Evolutionary conservation across 495 filamentous ascomycete species (phyloP).

Genomic region (Talaromyces proteolyticus): DNA sequence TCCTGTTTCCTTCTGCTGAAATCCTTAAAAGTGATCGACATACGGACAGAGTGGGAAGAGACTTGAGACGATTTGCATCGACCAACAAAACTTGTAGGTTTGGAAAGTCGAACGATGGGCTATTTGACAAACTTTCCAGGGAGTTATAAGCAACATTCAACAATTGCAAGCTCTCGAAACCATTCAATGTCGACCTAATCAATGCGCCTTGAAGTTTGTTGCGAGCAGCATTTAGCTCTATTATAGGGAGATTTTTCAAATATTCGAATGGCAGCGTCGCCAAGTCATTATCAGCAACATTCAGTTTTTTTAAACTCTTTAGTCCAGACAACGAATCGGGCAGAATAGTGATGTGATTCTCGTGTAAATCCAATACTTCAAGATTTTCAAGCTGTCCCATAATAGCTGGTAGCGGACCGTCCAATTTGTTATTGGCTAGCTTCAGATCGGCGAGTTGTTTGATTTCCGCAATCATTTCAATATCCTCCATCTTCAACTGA

Average conservation of each 20-base stretch:
- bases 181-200: slow-evolving; percentile 52
- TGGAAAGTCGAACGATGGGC: slow-evolving; percentile 54
- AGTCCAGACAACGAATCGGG: slow-evolving; percentile 61
- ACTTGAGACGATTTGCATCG: slow-evolving; percentile 67
- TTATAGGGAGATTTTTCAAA: slow-evolving; percentile 60
- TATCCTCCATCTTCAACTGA: slow-evolving; percentile 58
- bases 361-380: slow-evolving; percentile 74
- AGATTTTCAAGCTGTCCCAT: slow-evolving; percentile 58
- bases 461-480: slow-evolving; percentile 70
- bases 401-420: slow-evolving; percentile 53
- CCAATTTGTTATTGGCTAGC: slow-evolving; percentile 70
- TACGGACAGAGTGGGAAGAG: slow-evolving; percentile 60
- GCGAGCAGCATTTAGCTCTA: slow-evolving; percentile 68
- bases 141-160: slow-evolving; percentile 76
- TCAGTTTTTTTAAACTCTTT: slow-evolving; percentile 61
- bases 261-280: slow-evolving; percentile 60
- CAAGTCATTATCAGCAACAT: slow-evolving; percentile 72
- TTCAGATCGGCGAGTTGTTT: slow-evolving; percentile 68
- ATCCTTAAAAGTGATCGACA: slow-evolving; percentile 72
- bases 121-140: slow-evolving; percentile 49
- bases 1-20: slow-evolving; percentile 71
- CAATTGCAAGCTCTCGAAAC: slow-evolving; percentile 57
- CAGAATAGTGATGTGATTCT: slow-evolving; percentile 74
- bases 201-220: slow-evolving; percentile 73
- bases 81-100: slow-evolving; percentile 67